Evolutionary conservation across 169 alveolate species (phyloP).

Genomic region (Theileria luwenshuni): DNA sequence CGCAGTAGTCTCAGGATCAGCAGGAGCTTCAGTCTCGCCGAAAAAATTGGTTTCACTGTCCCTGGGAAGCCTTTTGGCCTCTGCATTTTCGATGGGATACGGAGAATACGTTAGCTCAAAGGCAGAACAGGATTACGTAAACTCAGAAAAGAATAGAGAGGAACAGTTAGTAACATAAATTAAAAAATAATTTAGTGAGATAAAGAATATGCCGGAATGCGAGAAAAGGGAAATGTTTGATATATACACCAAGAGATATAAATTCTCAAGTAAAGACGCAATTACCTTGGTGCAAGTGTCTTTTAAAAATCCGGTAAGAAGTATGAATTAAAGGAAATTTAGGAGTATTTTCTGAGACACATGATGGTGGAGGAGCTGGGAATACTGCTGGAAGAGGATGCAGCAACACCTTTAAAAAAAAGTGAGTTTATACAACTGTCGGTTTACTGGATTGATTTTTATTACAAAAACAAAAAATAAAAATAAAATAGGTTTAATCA

Average conservation of each 20-base stretch:
- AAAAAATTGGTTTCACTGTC: slow-evolving; percentile 83
- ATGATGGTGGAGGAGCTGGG: slow-evolving; percentile 92
- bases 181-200: slow-evolving; percentile 78
- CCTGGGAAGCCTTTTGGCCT: slow-evolving; percentile 87
- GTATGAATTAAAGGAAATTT: neutral
- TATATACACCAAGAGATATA: slow-evolving; percentile 82
- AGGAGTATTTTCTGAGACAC: slow-evolving; percentile 84
- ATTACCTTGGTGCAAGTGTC: slow-evolving; percentile 82
- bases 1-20: slow-evolving; percentile 89
- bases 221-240: slow-evolving; percentile 87
- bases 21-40: slow-evolving; percentile 88
- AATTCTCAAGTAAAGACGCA: slow-evolving; percentile 86
- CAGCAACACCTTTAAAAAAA: slow-evolving; percentile 74
- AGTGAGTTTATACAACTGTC: slow-evolving; percentile 40
- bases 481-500: slow-evolving; percentile 72
- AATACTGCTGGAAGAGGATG: slow-evolving; percentile 74
- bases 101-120: slow-evolving; percentile 85
- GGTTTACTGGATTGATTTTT: neutral
- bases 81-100: slow-evolving; percentile 89
- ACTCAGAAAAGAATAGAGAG: slow-evolving; percentile 80
- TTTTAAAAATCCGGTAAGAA: slow-evolving; percentile 75
- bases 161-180: slow-evolving; percentile 71
- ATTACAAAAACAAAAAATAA: neutral
- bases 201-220: slow-evolving; percentile 86
- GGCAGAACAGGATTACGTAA: slow-evolving; percentile 81